These are phyloP conservation scores for Suillus weaverae DNA, from an alignment of 768 basidiomycete genomes.

Conservation along the genomic window DNA sequence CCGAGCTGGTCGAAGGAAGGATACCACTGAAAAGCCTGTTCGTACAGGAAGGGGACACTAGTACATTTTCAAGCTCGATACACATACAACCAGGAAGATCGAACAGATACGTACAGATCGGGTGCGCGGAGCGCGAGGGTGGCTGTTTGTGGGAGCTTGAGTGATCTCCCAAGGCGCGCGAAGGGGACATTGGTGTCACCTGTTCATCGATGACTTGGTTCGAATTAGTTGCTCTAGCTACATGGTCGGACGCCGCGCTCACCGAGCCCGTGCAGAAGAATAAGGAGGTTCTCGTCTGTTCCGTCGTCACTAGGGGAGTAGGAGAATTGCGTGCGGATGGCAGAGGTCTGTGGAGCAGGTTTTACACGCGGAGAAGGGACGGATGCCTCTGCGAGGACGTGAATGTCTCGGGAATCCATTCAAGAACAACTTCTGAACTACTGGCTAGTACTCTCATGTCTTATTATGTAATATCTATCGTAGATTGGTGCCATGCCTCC, in stretches of 20 bases:
- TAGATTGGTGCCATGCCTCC: neutral
- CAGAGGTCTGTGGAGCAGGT: slow-evolving; percentile 44
- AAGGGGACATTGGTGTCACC: slow-evolving; percentile 85
- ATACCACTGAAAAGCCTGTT: slow-evolving; percentile 86
- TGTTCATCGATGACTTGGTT: slow-evolving; percentile 27
- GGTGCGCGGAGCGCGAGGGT: slow-evolving; percentile 79
- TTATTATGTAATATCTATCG: neutral
- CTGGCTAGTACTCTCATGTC: neutral
- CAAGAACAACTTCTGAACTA: neutral
- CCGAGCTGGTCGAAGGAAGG: slow-evolving; percentile 78
- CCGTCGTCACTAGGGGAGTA: slow-evolving; percentile 81
- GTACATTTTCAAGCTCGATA: slow-evolving; percentile 8
- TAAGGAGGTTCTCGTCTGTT: slow-evolving; percentile 80
- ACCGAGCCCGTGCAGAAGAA: slow-evolving; percentile 89
- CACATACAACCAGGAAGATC: neutral
- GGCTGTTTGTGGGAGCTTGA: slow-evolving; percentile 91
- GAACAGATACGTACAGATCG: slow-evolving; percentile 53
- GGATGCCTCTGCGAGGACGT: slow-evolving; percentile 20
- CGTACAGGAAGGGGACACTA: slow-evolving; percentile 78
- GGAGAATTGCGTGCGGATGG: slow-evolving; percentile 55
- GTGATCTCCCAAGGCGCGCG: slow-evolving; percentile 62
- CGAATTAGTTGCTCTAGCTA: slow-evolving; percentile 3
- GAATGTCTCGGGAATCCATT: slow-evolving; percentile 11
- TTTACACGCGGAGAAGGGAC: slow-evolving; percentile 40
- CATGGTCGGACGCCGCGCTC: slow-evolving; percentile 17